Evolutionary conservation across 75 land plant species (phyloP).

Genomic region (Chamaecyparis obtusa): DNA sequence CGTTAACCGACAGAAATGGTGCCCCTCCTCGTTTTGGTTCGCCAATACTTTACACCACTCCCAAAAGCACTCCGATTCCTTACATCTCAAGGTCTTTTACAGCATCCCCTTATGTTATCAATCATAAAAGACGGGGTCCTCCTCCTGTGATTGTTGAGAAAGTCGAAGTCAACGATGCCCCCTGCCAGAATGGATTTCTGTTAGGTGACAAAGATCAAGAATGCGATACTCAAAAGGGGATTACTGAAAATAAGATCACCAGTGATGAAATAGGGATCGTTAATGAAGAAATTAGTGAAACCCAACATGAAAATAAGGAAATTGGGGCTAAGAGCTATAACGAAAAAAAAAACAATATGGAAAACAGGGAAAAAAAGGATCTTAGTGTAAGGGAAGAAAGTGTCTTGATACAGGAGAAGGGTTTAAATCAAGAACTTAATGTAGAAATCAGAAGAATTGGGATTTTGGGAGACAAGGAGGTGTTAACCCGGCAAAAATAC

Average conservation of each 20-base stretch:
- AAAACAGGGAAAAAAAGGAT: background rate
- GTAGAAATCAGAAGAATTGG: background rate
- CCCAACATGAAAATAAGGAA: background rate
- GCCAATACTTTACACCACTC: conserved; percentile 15
- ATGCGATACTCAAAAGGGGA: background rate
- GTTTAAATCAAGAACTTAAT: conserved; percentile 1
- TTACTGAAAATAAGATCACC: background rate
- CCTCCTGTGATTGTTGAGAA: background rate
- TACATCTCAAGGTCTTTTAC: conserved; percentile 4
- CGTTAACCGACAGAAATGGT: background rate
- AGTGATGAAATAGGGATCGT: background rate
- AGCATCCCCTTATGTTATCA: conserved; percentile 22
- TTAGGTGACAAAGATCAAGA: background rate
- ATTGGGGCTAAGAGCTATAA: background rate
- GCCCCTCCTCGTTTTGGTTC: conserved; percentile 4
- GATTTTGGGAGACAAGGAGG: background rate
- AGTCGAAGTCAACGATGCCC: conserved; percentile 11
- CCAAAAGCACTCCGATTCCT: conserved; percentile 15
- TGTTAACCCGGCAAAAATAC: background rate
- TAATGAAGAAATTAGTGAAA: background rate
- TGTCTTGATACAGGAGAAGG: background rate
- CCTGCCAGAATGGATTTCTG: background rate
- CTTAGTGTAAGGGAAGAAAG: background rate
- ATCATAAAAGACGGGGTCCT: conserved; percentile 18
- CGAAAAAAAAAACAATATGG: background rate